phyloP scores from a whole-genome alignment of 2,329 filamentous ascomycete species.

The Neopestalotiopsis sp. region DNA sequence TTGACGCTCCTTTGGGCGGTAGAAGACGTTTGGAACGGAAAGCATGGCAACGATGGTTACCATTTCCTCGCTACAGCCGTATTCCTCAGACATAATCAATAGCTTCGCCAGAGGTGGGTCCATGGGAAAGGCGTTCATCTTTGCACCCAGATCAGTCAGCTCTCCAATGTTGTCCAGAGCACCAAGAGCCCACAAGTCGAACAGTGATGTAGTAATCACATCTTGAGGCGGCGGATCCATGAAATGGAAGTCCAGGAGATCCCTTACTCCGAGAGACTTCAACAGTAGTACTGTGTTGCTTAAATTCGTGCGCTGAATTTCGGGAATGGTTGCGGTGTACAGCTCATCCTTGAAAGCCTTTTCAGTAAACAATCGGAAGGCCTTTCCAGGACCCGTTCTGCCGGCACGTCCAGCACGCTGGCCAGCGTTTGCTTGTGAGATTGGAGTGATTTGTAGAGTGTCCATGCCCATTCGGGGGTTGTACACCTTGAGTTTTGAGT shows the following conservation, averaged over 20 bases:
- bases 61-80: conserved; percentile 96
- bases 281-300: conserved; percentile 93
- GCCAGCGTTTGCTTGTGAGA: conserved; percentile 94
- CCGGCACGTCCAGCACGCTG: conserved; percentile 94
- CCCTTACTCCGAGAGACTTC: conserved; percentile 92
- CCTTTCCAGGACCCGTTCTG: conserved; percentile 92
- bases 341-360: conserved; percentile 94
- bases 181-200: conserved; percentile 95
- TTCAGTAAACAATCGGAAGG: conserved; percentile 92
- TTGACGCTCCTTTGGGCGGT: conserved; percentile 92
- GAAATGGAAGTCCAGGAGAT: conserved; percentile 95
- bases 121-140: conserved; percentile 99
- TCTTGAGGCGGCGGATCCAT: conserved; percentile 99
- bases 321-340: conserved; percentile 95
- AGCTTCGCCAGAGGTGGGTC: conserved; percentile 95
- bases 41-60: conserved; percentile 98
- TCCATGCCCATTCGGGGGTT: conserved; percentile 99
- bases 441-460: conserved; percentile 94
- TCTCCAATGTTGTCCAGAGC: conserved; percentile 94
- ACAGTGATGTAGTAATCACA: conserved; percentile 94
- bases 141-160: conserved; percentile 82
- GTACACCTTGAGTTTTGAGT: conserved; percentile 97
- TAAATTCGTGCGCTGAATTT: conserved; percentile 96
- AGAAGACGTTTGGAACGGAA: conserved; percentile 95
- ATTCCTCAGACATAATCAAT: conserved; percentile 87